Percentiles rank a stretch among this genome's conserved stretches.
Conservation (phyloP, 495 filamentous ascomycete species). For the Podospora australis region DNA sequence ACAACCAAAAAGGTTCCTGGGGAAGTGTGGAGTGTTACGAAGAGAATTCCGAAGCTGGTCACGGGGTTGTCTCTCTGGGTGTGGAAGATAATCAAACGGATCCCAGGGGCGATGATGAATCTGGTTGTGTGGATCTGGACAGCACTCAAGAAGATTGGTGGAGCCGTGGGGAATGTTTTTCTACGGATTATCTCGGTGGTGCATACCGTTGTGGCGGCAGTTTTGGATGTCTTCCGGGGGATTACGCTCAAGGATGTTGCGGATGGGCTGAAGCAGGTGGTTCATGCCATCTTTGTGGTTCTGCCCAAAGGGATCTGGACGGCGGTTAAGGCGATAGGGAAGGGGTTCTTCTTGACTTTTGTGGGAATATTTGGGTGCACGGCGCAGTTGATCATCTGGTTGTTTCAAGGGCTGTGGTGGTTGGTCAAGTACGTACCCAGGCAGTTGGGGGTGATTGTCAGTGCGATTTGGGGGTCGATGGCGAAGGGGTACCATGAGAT, state of each 20-base stretch:
- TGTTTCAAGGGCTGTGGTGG: conserved; percentile 22
- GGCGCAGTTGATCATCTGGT: conserved; percentile 23
- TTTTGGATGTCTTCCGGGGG: conserved; percentile 30
- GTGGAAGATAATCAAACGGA: conserved; percentile 21
- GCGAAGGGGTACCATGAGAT: conserved; percentile 34
- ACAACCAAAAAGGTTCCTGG: conserved; percentile 14
- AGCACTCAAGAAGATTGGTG: conserved; percentile 22
- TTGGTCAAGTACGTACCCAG: conserved; percentile 28
- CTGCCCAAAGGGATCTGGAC: conserved; percentile 26
- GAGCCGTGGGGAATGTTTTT: conserved; percentile 22
- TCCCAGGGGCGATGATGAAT: conserved; percentile 26
- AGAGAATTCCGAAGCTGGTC: conserved; percentile 14
- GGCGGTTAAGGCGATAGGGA: conserved; percentile 17
- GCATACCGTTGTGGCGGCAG: conserved; percentile 30
- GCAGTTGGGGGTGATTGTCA: conserved; percentile 29
- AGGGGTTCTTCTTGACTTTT: conserved; percentile 19
- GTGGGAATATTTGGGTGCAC: conserved; percentile 25
- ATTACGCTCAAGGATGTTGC: conserved; percentile 35
- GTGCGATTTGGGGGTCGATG: conserved; percentile 24
- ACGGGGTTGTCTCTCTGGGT: conserved; percentile 9
- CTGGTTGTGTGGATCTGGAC: conserved; percentile 27
- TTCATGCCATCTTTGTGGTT: conserved; percentile 26
- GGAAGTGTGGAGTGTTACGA: conserved; percentile 19
- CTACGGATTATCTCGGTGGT: conserved; percentile 24
- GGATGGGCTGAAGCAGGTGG: conserved; percentile 26